phyloP scores from a whole-genome alignment of 768 basidiomycete species.

The Leccinellum luteum region DNA sequence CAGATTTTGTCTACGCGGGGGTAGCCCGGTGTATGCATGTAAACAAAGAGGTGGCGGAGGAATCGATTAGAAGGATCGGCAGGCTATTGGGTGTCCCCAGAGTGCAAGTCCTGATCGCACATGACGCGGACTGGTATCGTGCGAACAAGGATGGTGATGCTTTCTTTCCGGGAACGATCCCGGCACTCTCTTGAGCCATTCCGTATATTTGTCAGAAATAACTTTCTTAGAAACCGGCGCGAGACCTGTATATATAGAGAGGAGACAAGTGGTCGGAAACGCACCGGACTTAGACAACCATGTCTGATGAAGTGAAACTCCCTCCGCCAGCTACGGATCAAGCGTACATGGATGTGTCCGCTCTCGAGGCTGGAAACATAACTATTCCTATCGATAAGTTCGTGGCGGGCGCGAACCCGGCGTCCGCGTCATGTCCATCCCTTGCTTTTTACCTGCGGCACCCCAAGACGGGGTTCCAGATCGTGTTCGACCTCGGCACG shows the following conservation, averaged over 20 bases:
- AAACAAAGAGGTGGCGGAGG: conserved; percentile 36
- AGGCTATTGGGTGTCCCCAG: neutral
- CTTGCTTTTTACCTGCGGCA: conserved; percentile 55
- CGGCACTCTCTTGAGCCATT: neutral
- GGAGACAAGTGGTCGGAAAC: neutral
- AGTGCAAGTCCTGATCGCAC: neutral
- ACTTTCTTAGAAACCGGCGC: too few species aligned
- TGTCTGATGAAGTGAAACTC: conserved; percentile 6
- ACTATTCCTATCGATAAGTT: conserved; percentile 37
- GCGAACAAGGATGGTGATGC: neutral
- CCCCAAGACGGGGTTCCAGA: conserved; percentile 35
- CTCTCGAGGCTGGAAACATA: conserved; percentile 50
- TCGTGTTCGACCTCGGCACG: conserved; percentile 58
- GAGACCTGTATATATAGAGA: neutral
- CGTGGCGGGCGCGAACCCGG: conserved; percentile 34
- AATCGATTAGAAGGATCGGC: neutral
- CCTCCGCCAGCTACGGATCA: conserved; percentile 34
- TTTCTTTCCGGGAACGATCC: neutral
- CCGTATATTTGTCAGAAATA: neutral
- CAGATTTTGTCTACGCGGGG: too few species aligned
- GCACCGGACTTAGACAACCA: too few species aligned
- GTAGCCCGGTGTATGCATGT: too few species aligned
- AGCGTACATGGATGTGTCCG: conserved; percentile 53
- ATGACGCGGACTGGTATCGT: neutral
- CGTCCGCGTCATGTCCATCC: conserved; percentile 37